phyloP scores from a whole-genome alignment of 306 rosid genomes.

The Spatholobus suberectus region DNA sequence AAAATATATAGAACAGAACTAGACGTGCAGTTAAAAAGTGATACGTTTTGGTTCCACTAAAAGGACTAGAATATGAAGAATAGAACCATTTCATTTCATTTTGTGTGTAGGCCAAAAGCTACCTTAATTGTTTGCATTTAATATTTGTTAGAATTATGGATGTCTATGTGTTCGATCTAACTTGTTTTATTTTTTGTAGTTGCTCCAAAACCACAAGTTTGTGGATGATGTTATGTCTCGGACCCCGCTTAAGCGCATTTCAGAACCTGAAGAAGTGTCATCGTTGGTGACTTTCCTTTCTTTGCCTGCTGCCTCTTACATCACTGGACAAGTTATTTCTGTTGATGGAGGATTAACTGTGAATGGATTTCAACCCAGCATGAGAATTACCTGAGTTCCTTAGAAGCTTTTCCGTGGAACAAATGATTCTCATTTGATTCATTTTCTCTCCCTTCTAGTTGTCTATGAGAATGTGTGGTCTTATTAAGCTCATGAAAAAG shows the following conservation, averaged over 20 bases:
- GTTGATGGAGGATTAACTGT: conserved; percentile 89
- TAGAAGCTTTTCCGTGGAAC: neutral
- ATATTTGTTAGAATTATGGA: neutral
- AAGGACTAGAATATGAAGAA: no score
- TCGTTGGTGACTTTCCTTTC: conserved; percentile 82
- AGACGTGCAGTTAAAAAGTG: no score
- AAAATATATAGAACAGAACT: neutral
- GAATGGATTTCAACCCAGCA: conserved; percentile 62
- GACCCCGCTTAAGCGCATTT: conserved; percentile 72
- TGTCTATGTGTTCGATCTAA: neutral
- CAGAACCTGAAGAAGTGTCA: conserved; percentile 76
- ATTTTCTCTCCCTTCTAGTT: neutral
- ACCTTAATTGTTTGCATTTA: neutral
- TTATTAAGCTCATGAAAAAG: neutral
- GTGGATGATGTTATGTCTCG: conserved; percentile 53
- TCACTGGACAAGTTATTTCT: conserved; percentile 76
- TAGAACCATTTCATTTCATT: no score
- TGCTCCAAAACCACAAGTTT: conserved; percentile 55
- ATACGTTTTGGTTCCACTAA: no score
- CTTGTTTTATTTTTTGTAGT: conserved; percentile 39
- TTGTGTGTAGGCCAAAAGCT: neutral
- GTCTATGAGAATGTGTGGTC: neutral
- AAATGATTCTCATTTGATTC: conserved; percentile 17
- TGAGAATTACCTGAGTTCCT: conserved; percentile 41
- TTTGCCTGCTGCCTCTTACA: conserved; percentile 87